Evolutionary conservation across 2,329 filamentous ascomycete genomes (phyloP), one percentile per base, ranked within the genome.

Genomic region (Mycogone perniciosa): DNA sequence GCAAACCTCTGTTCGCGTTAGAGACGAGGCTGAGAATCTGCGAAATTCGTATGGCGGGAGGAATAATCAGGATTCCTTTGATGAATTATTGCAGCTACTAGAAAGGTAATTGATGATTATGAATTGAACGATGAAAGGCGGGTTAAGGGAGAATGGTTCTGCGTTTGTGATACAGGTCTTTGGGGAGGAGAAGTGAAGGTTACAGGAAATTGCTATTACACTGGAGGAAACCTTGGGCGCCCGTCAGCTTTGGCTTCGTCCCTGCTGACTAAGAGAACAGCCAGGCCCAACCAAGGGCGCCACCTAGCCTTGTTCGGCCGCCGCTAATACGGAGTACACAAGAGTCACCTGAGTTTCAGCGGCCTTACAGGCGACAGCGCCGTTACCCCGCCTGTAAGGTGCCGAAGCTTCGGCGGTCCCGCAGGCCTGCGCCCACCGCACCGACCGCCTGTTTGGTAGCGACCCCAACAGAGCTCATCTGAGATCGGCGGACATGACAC

Each of bases 341-440:
- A 34, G 33, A 43, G 40, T 10, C 43, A 34, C 6, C 31, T 26
- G 10, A 27, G 31, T 20, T 44, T 48, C 41, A 48, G 50, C 20
- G 34, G 47, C 42, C 31, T 34, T 50, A 38, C 46, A 50, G 20
- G 20, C 20, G 2, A 20, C 20, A 20, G 51, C 35, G 43, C 26
- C 31, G 10, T 43, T 53, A 50, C 51, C 51, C 51, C 51, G 46
- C 51, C 51, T 50, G 31, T 31, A 46, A 44, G 38, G 20, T 33
- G 35, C 48, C 33, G 48, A 27, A 40, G 29, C 29, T 13, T 48
- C 9, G 33, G 42, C 51, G 47, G 42, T 40, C 29, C 20, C 13
- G 41, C 40, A 48, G 50, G 40, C 38, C 41, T 13, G 41, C 38
- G 40, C 41, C 40, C 40, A 34, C 40, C 38, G 33, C 47, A 34